Evolutionary conservation across 306 rosid species (phyloP), one percentile per base, ranked within the genome.

Genomic region (Fragaria iinumae): DNA sequence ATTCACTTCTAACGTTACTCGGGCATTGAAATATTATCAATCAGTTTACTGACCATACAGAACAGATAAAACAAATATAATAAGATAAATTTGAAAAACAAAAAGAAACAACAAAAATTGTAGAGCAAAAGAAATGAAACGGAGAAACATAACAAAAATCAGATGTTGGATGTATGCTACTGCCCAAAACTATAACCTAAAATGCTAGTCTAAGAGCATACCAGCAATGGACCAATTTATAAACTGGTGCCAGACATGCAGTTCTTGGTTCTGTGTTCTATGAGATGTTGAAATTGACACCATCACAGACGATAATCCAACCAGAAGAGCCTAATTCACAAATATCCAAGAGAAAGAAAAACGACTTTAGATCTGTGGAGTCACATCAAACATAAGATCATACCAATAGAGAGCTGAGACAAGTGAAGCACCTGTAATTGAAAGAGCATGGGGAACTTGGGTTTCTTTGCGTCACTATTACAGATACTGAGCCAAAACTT

Each of bases 221-320:
- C 97, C 96, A 50, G 96, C 93, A 81, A 93, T 50, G 65, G 70
- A 84, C 97, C 96, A 90, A 77, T 89, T 93, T 72, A 87, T 72
- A 77, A 89, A 73, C 84, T 93, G 98, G 86, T 93, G 93, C 45
- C 84, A 69, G 38, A 80, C 88, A 73, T 71, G 96, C 79, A 93
- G 81, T 83, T 93, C 91, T 56, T 38, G 94, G 67, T 89, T 93
- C 72, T 90, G 83, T 25, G 92, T 84, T 83, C 98, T 85, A 79
- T 93, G 94, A 78, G 92, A 72, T 18, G 98, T 93, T 84, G 98
- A 86, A 77, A 93, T 74, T 16, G 87, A 90, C 81, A 93, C 98
- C 98, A 90, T 93, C 48, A 86, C 44, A 2, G 94, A 91, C 41
- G 98, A 88, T 72, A 93, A 80, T 20, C 87, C 94, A 75, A 93